Percentiles rank a stretch among this genome's conserved stretches.
phyloP scores from a whole-genome alignment of 164 flowering plant species.

The Hamamelis virginiana region DNA sequence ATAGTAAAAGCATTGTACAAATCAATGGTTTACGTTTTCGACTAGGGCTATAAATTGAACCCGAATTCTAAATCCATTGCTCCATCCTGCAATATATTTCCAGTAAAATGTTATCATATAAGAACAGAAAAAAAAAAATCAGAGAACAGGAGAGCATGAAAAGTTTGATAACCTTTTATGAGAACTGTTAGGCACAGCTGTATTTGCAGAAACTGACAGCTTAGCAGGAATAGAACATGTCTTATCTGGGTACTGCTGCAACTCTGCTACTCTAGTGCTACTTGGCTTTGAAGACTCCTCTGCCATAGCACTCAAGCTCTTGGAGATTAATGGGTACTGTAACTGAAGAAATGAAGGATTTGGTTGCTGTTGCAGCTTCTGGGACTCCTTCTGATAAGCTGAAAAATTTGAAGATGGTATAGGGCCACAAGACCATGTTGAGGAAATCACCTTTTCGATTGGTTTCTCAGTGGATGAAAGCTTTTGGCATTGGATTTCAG shows the following conservation, averaged over 20 bases:
- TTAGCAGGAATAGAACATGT: constrained; percentile 2
- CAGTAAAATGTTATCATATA: too few species aligned
- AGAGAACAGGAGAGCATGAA: neutral
- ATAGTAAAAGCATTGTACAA: neutral
- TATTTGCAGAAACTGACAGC: constrained; percentile 7
- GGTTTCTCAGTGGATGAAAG: neutral
- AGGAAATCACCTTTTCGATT: too few species aligned
- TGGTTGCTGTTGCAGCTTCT: too few species aligned
- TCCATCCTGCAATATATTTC: neutral
- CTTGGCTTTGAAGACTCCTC: too few species aligned
- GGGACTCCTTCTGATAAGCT: neutral
- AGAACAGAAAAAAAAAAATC: neutral
- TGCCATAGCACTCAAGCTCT: too few species aligned
- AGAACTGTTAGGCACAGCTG: constrained; percentile 7
- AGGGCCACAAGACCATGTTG: neutral
- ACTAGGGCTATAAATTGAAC: neutral
- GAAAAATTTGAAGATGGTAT: neutral
- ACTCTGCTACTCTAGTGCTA: neutral
- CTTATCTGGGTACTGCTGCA: constrained; percentile 10
- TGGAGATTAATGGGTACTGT: too few species aligned
- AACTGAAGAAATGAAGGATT: neutral
- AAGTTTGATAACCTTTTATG: constrained; percentile 16
- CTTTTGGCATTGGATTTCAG: neutral
- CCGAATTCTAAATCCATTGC: neutral
- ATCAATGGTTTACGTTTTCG: neutral